phyloP scores from a whole-genome alignment of 495 filamentous ascomycete genomes.

The Filosporella fistucella region DNA sequence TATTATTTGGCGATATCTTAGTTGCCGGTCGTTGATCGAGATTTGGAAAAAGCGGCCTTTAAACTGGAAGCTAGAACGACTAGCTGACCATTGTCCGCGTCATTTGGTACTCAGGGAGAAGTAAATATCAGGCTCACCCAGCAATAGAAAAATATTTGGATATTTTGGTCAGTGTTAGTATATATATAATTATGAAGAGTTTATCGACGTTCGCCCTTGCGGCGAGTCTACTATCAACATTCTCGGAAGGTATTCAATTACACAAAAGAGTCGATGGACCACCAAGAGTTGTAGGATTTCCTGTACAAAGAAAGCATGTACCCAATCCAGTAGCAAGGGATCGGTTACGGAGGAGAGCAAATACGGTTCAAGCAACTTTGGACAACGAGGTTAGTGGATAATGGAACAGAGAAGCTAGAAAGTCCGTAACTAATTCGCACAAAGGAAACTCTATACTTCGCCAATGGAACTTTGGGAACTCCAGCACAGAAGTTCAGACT shows the following conservation, averaged over 20 bases:
- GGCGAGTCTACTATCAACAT: conserved; percentile 14
- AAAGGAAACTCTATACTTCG: conserved; percentile 63
- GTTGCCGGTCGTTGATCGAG: too few species aligned
- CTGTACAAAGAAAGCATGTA: conserved; percentile 36
- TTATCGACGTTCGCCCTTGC: conserved; percentile 14
- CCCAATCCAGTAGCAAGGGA: conserved; percentile 37
- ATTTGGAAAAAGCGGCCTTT: too few species aligned
- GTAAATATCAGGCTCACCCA: too few species aligned
- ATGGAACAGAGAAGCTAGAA: not conserved
- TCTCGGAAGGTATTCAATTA: conserved; percentile 16
- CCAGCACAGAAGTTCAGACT: conserved; percentile 59
- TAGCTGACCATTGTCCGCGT: conserved; percentile 7
- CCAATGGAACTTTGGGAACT: conserved; percentile 69
- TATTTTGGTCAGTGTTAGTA: too few species aligned
- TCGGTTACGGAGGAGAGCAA: conserved; percentile 39
- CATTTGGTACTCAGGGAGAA: not conserved
- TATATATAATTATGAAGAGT: conserved; percentile 19
- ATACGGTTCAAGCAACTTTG: conserved; percentile 33
- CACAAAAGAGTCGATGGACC: conserved; percentile 15
- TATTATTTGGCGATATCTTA: too few species aligned
- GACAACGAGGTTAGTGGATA: conserved; percentile 42
- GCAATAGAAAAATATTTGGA: too few species aligned
- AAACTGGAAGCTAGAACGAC: not conserved
- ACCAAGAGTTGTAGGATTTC: conserved; percentile 43
- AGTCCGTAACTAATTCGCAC: not conserved